Conservation (phyloP, 768 basidiomycete species). For the Suillus paluster region DNA sequence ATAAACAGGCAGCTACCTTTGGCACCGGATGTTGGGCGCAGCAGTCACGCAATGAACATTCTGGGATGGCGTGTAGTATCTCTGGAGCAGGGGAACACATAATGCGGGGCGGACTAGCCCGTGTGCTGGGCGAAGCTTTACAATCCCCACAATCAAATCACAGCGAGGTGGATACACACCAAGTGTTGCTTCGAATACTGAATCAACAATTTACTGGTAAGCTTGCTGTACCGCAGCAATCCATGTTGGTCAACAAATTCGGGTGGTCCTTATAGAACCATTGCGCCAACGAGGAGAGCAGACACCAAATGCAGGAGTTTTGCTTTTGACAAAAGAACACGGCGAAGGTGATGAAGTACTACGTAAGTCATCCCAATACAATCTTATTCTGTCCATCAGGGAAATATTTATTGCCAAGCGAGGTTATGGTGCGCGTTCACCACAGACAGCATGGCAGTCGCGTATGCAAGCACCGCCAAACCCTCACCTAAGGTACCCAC, state of each 20-base stretch:
- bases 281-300: constrained; percentile 43
- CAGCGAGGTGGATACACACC: constrained; percentile 57
- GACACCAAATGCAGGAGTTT: constrained; percentile 61
- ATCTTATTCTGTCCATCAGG: not conserved
- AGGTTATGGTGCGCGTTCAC: constrained; percentile 87
- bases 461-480: constrained; percentile 59
- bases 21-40: constrained; percentile 83
- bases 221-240: constrained; percentile 20
- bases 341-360: constrained; percentile 30
- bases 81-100: constrained; percentile 82
- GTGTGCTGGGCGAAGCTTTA: constrained; percentile 53
- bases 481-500: constrained; percentile 60
- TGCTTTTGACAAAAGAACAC: constrained; percentile 59
- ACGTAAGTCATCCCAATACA: constrained; percentile 27
- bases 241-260: not conserved
- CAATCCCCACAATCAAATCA: constrained; percentile 19
- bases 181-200: constrained; percentile 50
- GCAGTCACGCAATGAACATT: constrained; percentile 22
- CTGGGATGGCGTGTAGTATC: constrained; percentile 68
- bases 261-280: constrained; percentile 33
- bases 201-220: constrained; percentile 55
- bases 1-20: constrained; percentile 62
- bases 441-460: constrained; percentile 81
- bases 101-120: constrained; percentile 58
- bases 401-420: constrained; percentile 39